A percentile compares a stretch with the other conserved stretches of the same genome.
Conservation (phyloP, 352 stramenopile species). For the Phytophthora aleatoria region DNA sequence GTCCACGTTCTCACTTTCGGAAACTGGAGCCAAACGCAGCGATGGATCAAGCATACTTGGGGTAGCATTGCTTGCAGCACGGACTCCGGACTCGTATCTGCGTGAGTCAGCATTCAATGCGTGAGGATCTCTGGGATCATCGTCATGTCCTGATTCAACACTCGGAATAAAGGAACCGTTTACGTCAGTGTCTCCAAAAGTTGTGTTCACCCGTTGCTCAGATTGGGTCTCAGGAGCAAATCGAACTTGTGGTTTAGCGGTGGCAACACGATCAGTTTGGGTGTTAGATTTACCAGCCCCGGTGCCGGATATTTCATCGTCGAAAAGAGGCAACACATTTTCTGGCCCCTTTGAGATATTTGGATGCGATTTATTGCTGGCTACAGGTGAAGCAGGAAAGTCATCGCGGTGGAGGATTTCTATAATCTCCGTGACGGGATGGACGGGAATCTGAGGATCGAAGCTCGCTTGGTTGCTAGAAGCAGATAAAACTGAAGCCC, state of each 20-base stretch:
- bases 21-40: conserved; percentile 7
- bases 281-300: neutral
- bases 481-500: neutral
- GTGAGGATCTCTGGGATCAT: neutral
- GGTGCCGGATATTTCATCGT: conserved; percentile 1
- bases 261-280: neutral
- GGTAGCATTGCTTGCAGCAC: neutral
- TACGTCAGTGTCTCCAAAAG: neutral
- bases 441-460: neutral
- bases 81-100: neutral
- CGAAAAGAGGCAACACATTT: conserved; percentile 31
- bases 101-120: neutral
- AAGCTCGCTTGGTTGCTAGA: neutral
- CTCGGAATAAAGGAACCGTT: neutral
- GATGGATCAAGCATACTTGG: conserved; percentile 9
- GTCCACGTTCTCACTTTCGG: neutral
- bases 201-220: neutral
- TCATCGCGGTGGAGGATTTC: neutral
- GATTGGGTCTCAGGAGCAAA: neutral
- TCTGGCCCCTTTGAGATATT: neutral
- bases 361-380: neutral
- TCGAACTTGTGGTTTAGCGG: neutral
- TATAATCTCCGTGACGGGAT: neutral
- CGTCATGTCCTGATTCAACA: neutral
- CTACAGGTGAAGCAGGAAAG: neutral